A percentile compares a stretch with the other conserved stretches of the same genome.
Evolutionary conservation across 805 yeast species (phyloP).

Genomic region (Geotrichum ghanense): DNA sequence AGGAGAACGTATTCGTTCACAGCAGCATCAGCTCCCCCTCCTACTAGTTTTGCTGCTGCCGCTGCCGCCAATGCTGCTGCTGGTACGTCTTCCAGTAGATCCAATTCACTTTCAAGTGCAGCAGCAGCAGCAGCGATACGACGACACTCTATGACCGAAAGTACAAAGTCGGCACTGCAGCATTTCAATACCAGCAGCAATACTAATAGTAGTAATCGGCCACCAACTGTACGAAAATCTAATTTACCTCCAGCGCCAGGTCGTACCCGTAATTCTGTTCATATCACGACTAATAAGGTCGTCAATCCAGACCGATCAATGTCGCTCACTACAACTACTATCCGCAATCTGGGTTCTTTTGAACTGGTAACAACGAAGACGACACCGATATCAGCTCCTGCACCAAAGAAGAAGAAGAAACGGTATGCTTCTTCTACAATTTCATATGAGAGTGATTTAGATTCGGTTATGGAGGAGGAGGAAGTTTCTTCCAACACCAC

Average conservation of each 20-base stretch:
- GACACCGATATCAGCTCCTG: conserved; percentile 5
- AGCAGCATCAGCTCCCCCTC: conserved; percentile 9
- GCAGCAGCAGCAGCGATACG: conserved; percentile 23
- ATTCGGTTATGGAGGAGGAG: conserved; percentile 15
- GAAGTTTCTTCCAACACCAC: background rate
- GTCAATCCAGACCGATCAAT: conserved; percentile 24
- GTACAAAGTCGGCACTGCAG: background rate
- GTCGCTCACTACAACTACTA: conserved; percentile 27
- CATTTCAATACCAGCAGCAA: conserved; percentile 4
- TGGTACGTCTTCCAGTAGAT: conserved; percentile 8
- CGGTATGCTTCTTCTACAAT: conserved; percentile 15
- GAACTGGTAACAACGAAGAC: conserved; percentile 24
- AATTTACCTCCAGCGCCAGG: background rate
- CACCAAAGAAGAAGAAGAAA: conserved; percentile 1
- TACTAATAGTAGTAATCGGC: conserved; percentile 5
- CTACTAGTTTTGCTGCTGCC: conserved; percentile 30
- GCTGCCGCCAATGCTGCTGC: conserved; percentile 42
- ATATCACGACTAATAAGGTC: conserved; percentile 18
- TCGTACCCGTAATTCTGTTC: background rate
- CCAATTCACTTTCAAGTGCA: conserved; percentile 9
- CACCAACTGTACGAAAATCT: background rate
- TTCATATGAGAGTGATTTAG: conserved; percentile 19
- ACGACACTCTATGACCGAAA: conserved; percentile 19
- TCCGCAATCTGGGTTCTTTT: conserved; percentile 27
- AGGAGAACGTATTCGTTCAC: conserved; percentile 4